These are phyloP conservation scores for Aegle marmelos DNA, from an alignment of 345 rosid species.

Conservation along the genomic window DNA sequence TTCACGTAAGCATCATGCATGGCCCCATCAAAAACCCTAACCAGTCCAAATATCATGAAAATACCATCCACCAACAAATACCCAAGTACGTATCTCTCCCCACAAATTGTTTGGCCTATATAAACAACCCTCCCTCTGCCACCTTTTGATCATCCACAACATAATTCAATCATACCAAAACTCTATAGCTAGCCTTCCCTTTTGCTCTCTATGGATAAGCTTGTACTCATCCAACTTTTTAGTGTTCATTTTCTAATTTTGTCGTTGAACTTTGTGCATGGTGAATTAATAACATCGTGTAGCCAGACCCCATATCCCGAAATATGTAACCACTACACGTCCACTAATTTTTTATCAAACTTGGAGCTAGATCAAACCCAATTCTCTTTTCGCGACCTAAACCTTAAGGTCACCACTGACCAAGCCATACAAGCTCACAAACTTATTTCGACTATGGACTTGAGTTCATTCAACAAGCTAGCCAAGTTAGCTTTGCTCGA, in stretches of 20 bases:
- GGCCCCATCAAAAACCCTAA: slow-evolving; percentile 13
- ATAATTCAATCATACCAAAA: neutral
- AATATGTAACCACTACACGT: slow-evolving; percentile 42
- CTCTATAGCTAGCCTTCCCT: neutral
- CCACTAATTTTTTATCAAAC: slow-evolving; percentile 1
- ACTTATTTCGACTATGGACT: slow-evolving; percentile 40
- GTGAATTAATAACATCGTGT: slow-evolving; percentile 42
- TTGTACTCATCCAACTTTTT: slow-evolving; percentile 6
- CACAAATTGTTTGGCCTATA: slow-evolving; percentile 19
- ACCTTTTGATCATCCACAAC: slow-evolving; percentile 7
- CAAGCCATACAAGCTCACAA: slow-evolving; percentile 53
- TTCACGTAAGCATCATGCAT: slow-evolving; percentile 33
- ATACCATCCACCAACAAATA: neutral
- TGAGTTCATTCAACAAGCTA: slow-evolving; percentile 31
- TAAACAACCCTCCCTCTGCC: slow-evolving; percentile 18
- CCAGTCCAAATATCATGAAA: neutral
- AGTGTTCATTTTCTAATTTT: slow-evolving; percentile 17
- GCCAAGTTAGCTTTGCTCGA: slow-evolving; percentile 63
- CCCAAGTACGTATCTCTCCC: neutral
- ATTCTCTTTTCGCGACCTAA: slow-evolving; percentile 39
- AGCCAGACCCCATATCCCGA: slow-evolving; percentile 56
- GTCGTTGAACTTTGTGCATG: slow-evolving; percentile 18
- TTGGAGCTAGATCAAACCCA: slow-evolving; percentile 7
- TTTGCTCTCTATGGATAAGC: slow-evolving; percentile 26
- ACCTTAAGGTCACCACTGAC: slow-evolving; percentile 43